phyloP scores from a whole-genome alignment of 176 grass and related monocot species.

The Phragmites australis region DNA sequence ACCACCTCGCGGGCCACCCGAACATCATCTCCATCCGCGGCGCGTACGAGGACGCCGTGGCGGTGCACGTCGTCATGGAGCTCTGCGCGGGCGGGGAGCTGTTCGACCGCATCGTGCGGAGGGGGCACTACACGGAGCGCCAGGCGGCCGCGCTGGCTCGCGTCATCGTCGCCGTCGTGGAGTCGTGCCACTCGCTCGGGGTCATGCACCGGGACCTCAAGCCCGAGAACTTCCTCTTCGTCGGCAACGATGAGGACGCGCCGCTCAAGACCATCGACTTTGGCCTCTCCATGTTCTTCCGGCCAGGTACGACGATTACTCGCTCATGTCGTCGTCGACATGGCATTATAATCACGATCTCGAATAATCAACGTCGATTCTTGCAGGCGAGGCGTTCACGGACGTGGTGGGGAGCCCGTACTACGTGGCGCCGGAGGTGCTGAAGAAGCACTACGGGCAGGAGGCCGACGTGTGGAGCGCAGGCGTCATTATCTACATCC shows the following conservation, averaged over 20 bases:
- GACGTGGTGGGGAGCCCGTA: constrained; percentile 61
- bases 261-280: constrained; percentile 64
- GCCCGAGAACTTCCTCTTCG: constrained; percentile 53
- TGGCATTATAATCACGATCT: too few species aligned
- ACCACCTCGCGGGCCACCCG: constrained; percentile 57
- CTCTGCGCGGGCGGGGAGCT: constrained; percentile 57
- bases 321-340: too few species aligned
- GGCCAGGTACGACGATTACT: constrained; percentile 29
- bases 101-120: constrained; percentile 53
- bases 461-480: constrained; percentile 61
- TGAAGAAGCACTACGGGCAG: constrained; percentile 55
- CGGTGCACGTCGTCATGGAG: constrained; percentile 62
- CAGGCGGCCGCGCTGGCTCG: constrained; percentile 45
- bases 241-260: constrained; percentile 43
- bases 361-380: too few species aligned
- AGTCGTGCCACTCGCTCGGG: constrained; percentile 56
- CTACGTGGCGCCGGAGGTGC: constrained; percentile 60
- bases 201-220: constrained; percentile 60
- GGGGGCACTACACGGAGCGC: constrained; percentile 53
- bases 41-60: constrained; percentile 51
- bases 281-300: constrained; percentile 63
- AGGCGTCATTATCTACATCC: constrained; percentile 55
- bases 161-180: constrained; percentile 49
- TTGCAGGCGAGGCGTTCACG: constrained; percentile 47
- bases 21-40: constrained; percentile 48